A percentile compares a stretch with the other conserved stretches of the same genome.
Conservation (phyloP, 257 asterid species). For the Ocimum tenuiflorum region DNA sequence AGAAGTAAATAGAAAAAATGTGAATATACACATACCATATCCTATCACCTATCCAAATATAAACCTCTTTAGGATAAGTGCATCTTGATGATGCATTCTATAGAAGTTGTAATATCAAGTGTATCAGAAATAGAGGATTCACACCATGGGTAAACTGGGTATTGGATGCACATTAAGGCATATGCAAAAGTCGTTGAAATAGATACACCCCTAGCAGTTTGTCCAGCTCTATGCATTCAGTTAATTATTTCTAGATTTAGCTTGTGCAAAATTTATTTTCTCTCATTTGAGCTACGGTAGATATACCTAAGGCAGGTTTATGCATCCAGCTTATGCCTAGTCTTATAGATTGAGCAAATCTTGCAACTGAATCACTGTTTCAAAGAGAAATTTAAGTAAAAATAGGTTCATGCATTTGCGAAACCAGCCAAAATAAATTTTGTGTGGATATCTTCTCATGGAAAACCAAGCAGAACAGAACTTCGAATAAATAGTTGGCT, state of each 20-base stretch:
- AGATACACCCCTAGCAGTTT: neutral
- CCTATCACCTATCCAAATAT: neutral
- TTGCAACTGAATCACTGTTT: neutral
- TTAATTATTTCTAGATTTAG: neutral
- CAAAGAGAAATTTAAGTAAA: neutral
- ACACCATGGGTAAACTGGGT: neutral
- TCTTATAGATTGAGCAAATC: neutral
- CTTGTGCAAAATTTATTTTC: neutral
- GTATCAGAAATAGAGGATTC: neutral
- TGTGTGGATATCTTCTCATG: neutral
- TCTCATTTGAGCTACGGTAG: neutral
- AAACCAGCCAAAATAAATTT: neutral
- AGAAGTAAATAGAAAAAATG: too few relatives aligned
- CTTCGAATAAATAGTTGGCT: neutral
- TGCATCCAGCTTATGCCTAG: neutral
- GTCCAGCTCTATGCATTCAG: neutral
- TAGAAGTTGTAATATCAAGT: neutral
- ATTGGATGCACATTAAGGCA: neutral
- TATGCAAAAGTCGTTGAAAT: neutral
- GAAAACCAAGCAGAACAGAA: neutral
- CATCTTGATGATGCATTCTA: neutral
- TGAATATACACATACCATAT: too few relatives aligned
- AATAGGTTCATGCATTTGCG: neutral
- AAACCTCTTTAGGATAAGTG: neutral
- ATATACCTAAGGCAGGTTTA: conserved; percentile 3